phyloP scores from a whole-genome alignment of 2,329 filamentous ascomycete genomes.

The Fusarium sp. region DNA sequence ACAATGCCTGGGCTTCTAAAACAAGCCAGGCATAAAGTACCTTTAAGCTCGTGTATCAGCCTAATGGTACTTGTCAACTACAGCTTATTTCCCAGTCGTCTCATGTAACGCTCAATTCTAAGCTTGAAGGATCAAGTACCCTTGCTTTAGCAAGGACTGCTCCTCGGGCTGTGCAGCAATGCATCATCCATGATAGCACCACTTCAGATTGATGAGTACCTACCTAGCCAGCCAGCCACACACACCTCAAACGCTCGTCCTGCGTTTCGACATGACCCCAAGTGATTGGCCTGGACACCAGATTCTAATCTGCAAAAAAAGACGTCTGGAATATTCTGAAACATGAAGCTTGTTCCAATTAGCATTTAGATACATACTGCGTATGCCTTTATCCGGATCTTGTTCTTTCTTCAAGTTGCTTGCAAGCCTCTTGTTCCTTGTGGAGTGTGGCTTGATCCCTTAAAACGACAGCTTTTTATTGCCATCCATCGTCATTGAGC shows the following conservation, averaged over 20 bases:
- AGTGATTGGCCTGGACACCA: background rate
- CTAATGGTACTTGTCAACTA: conserved; percentile 20
- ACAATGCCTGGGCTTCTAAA: conserved; percentile 27
- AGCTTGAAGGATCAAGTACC: background rate
- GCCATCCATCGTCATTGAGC: conserved; percentile 1
- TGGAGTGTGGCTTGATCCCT: conserved; percentile 23
- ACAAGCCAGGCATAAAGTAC: conserved; percentile 21
- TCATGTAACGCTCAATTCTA: conserved; percentile 5
- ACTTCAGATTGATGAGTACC: background rate
- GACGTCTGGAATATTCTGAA: background rate
- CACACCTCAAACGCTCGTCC: conserved; percentile 6
- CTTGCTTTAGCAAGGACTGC: background rate
- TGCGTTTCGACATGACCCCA: background rate
- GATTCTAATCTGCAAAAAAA: background rate
- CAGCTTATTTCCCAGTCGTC: conserved; percentile 11
- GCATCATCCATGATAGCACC: conserved; percentile 31
- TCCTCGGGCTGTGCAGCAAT: conserved; percentile 23
- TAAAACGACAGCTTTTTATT: conserved; percentile 4
- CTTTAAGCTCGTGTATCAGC: conserved; percentile 20
- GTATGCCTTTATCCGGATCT: background rate
- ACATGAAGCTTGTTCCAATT: background rate
- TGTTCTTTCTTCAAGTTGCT: background rate
- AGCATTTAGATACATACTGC: background rate
- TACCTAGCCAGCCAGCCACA: background rate
- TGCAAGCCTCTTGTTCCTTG: conserved; percentile 9